These are phyloP conservation scores for Annulohypoxylon stygium DNA, from an alignment of 495 filamentous ascomycete species.

Conservation along the genomic window DNA sequence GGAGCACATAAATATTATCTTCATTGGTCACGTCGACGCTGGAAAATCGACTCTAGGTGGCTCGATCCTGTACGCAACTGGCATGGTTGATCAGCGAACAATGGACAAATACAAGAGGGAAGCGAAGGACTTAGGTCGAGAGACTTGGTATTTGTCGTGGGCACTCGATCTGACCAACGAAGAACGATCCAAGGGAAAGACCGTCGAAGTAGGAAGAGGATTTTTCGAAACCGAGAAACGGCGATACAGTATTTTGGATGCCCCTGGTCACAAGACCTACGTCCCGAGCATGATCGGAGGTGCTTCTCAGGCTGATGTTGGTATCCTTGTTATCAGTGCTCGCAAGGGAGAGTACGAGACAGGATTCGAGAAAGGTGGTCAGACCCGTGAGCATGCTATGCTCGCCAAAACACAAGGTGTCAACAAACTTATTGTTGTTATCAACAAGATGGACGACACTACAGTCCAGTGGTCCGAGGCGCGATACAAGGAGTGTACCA, in stretches of 20 bases:
- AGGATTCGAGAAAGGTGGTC: conserved; percentile 98
- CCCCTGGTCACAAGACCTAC: conserved; percentile 96
- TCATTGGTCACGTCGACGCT: conserved; percentile 98
- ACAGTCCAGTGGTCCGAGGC: conserved; percentile 96
- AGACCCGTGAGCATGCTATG: conserved; percentile 97
- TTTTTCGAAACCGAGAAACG: conserved; percentile 95
- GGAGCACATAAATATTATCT: conserved; percentile 98
- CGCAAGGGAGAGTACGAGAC: conserved; percentile 99
- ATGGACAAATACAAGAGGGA: conserved; percentile 98
- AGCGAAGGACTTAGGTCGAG: conserved; percentile 94
- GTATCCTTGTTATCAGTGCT: conserved; percentile 94
- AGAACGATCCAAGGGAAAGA: conserved; percentile 97
- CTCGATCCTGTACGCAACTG: conserved; percentile 89
- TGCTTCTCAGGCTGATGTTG: conserved; percentile 95
- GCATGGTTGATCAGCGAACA: conserved; percentile 99
- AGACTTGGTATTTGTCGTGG: conserved; percentile 99
- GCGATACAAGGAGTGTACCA: conserved; percentile 90
- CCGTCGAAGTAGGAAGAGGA: conserved; percentile 95
- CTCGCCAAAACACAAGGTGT: conserved; percentile 98
- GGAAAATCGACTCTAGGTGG: conserved; percentile 97
- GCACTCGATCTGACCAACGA: conserved; percentile 96
- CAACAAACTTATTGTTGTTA: conserved; percentile 89
- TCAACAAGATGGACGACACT: conserved; percentile 98
- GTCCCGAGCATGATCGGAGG: conserved; percentile 98
- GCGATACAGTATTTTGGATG: conserved; percentile 93